These are phyloP conservation scores for Citrus cavaleriei DNA, from an alignment of 345 rosid genomes.

Conservation along the genomic window DNA sequence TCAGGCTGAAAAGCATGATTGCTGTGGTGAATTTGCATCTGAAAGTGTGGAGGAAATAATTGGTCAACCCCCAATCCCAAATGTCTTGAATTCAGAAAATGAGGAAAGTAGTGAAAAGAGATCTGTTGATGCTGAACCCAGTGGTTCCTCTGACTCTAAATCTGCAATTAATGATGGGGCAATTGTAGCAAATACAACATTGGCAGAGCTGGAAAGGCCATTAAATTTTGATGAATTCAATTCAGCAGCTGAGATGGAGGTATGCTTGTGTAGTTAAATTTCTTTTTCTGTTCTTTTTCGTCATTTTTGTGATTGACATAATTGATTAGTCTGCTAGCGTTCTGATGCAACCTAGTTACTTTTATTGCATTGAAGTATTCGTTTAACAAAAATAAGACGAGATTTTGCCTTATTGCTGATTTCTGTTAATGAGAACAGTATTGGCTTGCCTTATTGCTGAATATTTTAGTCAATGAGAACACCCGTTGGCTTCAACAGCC, in stretches of 20 bases:
- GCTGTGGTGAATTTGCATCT: conserved; percentile 17
- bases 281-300: too few relatives aligned
- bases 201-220: conserved; percentile 37
- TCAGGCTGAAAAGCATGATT: conserved; percentile 24
- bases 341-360: not conserved
- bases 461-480: not conserved
- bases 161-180: conserved; percentile 23
- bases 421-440: not conserved
- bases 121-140: conserved; percentile 12
- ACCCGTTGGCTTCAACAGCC: not conserved
- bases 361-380: not conserved
- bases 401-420: not conserved
- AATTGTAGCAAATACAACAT: conserved; percentile 3
- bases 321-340: not conserved
- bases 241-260: conserved; percentile 80
- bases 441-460: not conserved
- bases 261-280: conserved; percentile 18
- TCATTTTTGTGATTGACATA: not conserved
- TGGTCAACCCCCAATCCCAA: conserved; percentile 2
- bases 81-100: conserved; percentile 16
- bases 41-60: conserved; percentile 14
- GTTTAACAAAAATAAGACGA: not conserved
- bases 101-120: conserved; percentile 22
- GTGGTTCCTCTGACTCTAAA: conserved; percentile 22
- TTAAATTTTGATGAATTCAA: conserved; percentile 55